Evolutionary conservation across 2,329 filamentous ascomycete genomes (phyloP).

Genomic region (Cercospora janseana): DNA sequence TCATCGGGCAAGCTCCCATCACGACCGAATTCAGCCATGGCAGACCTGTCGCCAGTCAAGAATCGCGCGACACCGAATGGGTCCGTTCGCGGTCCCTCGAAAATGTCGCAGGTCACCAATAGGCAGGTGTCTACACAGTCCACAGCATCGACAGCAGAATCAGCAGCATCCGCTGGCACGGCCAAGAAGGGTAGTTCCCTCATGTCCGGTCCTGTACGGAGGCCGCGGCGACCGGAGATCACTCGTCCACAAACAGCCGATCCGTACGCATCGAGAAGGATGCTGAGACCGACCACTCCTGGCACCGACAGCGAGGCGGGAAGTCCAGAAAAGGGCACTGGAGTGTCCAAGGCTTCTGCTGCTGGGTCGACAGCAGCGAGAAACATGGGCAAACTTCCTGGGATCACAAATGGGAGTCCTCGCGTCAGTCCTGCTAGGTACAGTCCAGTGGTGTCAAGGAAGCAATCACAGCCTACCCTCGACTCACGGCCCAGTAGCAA

Average conservation of each 20-base stretch:
- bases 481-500: slow-evolving; percentile 37
- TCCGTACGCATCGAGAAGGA: slow-evolving; percentile 47
- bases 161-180: slow-evolving; percentile 31
- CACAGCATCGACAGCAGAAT: slow-evolving; percentile 26
- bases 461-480: slow-evolving; percentile 20
- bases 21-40: slow-evolving; percentile 58
- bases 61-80: slow-evolving; percentile 35
- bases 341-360: slow-evolving; percentile 32
- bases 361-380: slow-evolving; percentile 31
- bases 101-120: slow-evolving; percentile 31
- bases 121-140: slow-evolving; percentile 35
- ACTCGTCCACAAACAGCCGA: slow-evolving; percentile 55
- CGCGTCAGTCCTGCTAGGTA: slow-evolving; percentile 36
- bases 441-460: slow-evolving; percentile 28
- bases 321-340: slow-evolving; percentile 42
- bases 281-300: slow-evolving; percentile 47
- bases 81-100: slow-evolving; percentile 31
- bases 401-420: slow-evolving; percentile 28
- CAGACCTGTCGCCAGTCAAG: slow-evolving; percentile 51
- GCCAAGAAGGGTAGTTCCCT: slow-evolving; percentile 45
- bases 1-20: slow-evolving; percentile 49
- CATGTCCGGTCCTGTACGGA: slow-evolving; percentile 60
- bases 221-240: slow-evolving; percentile 49
- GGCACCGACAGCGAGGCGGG: slow-evolving; percentile 46
- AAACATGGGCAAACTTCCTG: slow-evolving; percentile 29